Evolutionary conservation across 2,329 filamentous ascomycete species (phyloP).

Genomic region (Rhexocercosporidium sp.): DNA sequence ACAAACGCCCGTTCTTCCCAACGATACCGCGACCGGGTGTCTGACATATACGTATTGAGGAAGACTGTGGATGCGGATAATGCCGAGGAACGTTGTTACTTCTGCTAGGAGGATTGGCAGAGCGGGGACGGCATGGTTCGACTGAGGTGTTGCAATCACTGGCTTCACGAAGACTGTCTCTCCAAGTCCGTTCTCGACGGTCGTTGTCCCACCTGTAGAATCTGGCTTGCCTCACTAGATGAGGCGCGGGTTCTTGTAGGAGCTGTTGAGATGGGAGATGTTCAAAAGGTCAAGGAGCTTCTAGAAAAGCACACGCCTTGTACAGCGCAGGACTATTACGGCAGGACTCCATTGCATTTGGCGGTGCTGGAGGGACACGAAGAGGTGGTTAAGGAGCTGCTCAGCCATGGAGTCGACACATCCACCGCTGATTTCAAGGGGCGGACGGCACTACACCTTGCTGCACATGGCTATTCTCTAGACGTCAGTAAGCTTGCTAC

Average conservation of each 20-base stretch:
- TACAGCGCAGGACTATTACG: no score
- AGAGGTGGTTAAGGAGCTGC: conserved; percentile 7
- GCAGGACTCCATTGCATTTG: conserved; percentile 8
- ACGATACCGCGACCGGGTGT: conserved; percentile 4
- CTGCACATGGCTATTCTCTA: conserved; percentile 2
- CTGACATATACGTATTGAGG: conserved; percentile 6
- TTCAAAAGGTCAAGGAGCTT: conserved; percentile 11
- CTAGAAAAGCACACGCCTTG: conserved; percentile 10
- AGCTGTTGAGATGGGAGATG: conserved; percentile 2
- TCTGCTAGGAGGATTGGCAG: no score
- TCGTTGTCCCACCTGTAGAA: no score
- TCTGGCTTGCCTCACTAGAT: no score
- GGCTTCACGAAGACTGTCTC: no score
- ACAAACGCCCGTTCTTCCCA: neutral
- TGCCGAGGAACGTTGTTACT: no score
- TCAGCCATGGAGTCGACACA: conserved; percentile 9
- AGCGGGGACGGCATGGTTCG: no score
- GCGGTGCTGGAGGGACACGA: conserved; percentile 3
- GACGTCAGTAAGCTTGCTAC: no score
- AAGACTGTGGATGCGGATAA: conserved; percentile 1
- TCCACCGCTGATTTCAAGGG: conserved; percentile 2
- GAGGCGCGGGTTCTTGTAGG: neutral
- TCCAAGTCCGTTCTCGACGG: no score
- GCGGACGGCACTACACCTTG: conserved; percentile 9
- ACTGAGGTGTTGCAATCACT: no score